Evolutionary conservation across 257 asterid genomes (phyloP).

Genomic region (Capsicum baccatum): DNA sequence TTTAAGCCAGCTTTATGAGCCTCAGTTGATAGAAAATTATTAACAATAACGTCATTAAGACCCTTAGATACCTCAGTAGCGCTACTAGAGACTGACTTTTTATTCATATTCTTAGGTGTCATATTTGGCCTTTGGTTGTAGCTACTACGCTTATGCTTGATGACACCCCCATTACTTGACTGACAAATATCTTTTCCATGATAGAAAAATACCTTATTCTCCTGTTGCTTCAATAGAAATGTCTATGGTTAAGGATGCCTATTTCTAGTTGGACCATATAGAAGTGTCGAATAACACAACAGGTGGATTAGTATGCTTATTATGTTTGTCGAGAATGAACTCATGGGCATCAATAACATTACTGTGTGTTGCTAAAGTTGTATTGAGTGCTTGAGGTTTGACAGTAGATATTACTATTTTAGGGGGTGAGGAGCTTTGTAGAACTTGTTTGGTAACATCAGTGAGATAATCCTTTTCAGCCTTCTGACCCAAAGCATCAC

Average conservation of each 20-base stretch:
- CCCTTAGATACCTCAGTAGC: conserved; percentile 43
- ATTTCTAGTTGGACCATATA: conserved; percentile 43
- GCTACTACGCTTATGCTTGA: too few species aligned
- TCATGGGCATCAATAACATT: conserved; percentile 40
- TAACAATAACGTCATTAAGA: conserved; percentile 39
- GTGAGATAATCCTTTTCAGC: not conserved
- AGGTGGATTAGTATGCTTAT: conserved; percentile 42
- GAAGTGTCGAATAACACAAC: conserved; percentile 40
- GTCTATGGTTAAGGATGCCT: conserved; percentile 40
- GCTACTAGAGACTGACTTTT: conserved; percentile 42
- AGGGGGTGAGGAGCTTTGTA: conserved; percentile 39
- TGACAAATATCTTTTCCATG: not conserved
- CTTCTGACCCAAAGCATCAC: conserved; percentile 49
- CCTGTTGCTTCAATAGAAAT: conserved; percentile 45
- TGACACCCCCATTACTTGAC: too few species aligned
- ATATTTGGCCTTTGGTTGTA: too few species aligned
- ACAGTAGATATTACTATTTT: conserved; percentile 45
- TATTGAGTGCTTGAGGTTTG: conserved; percentile 43
- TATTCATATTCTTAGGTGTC: conserved; percentile 42
- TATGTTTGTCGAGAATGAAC: conserved; percentile 36
- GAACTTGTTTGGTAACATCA: conserved; percentile 41
- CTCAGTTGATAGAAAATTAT: conserved; percentile 37
- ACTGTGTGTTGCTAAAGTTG: conserved; percentile 36
- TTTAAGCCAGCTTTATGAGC: conserved; percentile 44
- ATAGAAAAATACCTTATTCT: conserved; percentile 36